phyloP scores from a whole-genome alignment of 2,329 filamentous ascomycete genomes.

The Aspergillus transmontanensis region DNA sequence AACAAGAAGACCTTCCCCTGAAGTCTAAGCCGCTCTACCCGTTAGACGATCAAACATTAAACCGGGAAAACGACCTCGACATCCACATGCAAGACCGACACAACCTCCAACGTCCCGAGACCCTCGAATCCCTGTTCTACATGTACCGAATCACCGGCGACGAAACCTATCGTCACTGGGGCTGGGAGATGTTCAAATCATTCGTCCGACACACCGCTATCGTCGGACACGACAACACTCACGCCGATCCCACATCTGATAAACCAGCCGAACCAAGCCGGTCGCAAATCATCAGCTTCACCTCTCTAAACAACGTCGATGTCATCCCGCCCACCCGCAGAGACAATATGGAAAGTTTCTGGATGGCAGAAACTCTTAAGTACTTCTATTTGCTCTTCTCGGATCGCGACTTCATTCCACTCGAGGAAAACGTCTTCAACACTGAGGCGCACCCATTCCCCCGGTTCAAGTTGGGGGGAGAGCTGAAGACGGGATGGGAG shows the following conservation, averaged over 20 bases:
- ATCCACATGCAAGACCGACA: conserved; percentile 84
- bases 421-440: conserved; percentile 89
- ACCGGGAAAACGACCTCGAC: conserved; percentile 76
- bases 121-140: conserved; percentile 93
- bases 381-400: conserved; percentile 97
- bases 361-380: conserved; percentile 97
- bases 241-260: conserved; percentile 19
- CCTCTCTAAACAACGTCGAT: conserved; percentile 75
- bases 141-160: conserved; percentile 99
- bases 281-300: conserved; percentile 64
- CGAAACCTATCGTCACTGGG: conserved; percentile 87
- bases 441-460: conserved; percentile 94
- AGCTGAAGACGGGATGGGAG: conserved; percentile 45
- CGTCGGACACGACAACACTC: conserved; percentile 58
- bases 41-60: conserved; percentile 27
- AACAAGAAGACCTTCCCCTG: conserved; percentile 35
- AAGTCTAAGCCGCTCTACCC: conserved; percentile 39
- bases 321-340: conserved; percentile 66
- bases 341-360: conserved; percentile 99
- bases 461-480: conserved; percentile 71
- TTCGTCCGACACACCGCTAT: conserved; percentile 87
- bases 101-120: conserved; percentile 94
- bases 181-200: conserved; percentile 96
- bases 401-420: conserved; percentile 75
- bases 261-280: conserved; percentile 2